Conservation (phyloP, 2,329 filamentous ascomycete species). For the Alternaria dauci region DNA sequence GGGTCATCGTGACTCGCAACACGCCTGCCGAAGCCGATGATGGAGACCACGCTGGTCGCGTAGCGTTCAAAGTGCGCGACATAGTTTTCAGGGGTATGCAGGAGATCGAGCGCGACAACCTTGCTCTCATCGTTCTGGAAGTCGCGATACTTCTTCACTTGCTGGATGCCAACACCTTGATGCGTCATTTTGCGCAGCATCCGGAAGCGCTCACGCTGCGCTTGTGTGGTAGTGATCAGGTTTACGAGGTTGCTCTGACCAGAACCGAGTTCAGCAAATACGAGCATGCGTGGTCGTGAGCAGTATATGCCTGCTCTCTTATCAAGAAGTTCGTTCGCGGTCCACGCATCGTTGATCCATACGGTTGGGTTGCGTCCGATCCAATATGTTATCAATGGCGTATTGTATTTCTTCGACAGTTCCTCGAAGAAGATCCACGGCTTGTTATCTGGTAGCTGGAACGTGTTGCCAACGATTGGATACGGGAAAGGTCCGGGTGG, state of each 20-base stretch:
- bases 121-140: slow-evolving; percentile 69
- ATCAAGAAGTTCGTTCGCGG: slow-evolving; percentile 63
- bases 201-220: slow-evolving; percentile 44
- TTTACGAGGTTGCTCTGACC: slow-evolving; percentile 50
- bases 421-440: slow-evolving; percentile 67
- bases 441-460: slow-evolving; percentile 62
- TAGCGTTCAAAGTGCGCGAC: slow-evolving; percentile 64
- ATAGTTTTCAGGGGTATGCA: slow-evolving; percentile 57
- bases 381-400: slow-evolving; percentile 65
- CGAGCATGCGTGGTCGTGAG: slow-evolving; percentile 57
- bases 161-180: slow-evolving; percentile 55
- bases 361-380: slow-evolving; percentile 53
- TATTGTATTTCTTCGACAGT: slow-evolving; percentile 59
- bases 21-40: slow-evolving; percentile 66
- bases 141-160: slow-evolving; percentile 62
- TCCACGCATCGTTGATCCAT: slow-evolving; percentile 57
- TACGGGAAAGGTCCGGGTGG: slow-evolving; percentile 64
- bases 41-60: slow-evolving; percentile 64
- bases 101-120: slow-evolving; percentile 59
- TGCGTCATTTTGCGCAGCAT: slow-evolving; percentile 47
- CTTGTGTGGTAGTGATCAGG: slow-evolving; percentile 43
- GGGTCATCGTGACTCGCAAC: slow-evolving; percentile 62
- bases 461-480: slow-evolving; percentile 66
- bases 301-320: slow-evolving; percentile 63
- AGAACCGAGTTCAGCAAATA: slow-evolving; percentile 52